These are phyloP conservation scores for Mortierella sp. DNA, from an alignment of 371 early-diverging fungal species.

Conservation along the genomic window DNA sequence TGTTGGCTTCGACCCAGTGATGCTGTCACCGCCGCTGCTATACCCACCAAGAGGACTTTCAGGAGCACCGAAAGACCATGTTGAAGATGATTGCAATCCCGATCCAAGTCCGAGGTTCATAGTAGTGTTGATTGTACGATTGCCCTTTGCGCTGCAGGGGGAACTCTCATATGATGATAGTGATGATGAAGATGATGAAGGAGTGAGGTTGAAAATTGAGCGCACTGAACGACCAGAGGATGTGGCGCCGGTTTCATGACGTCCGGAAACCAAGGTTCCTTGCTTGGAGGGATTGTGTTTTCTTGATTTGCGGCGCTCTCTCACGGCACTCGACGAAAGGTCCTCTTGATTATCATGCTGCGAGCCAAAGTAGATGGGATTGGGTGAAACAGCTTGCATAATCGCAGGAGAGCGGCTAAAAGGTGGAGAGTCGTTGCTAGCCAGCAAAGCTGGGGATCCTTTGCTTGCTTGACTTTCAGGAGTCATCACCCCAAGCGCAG, in stretches of 20 bases:
- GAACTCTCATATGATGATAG: constrained; percentile 4
- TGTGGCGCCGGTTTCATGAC: not conserved
- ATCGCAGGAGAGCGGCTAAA: constrained; percentile 15
- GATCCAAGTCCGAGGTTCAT: constrained; percentile 15
- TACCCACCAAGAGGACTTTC: constrained; percentile 19
- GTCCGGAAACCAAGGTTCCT: not conserved
- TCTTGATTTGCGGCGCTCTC: constrained; percentile 2
- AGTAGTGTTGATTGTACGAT: not conserved
- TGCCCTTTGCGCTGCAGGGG: not conserved
- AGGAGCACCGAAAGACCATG: constrained; percentile 24
- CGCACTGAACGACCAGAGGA: constrained; percentile 20
- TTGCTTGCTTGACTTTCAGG: constrained; percentile 2
- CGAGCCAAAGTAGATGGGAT: constrained; percentile 23
- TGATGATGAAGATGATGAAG: constrained; percentile 31
- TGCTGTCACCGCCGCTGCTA: constrained; percentile 20
- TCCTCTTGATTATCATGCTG: not conserved
- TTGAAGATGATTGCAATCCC: not conserved
- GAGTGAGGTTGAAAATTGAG: constrained; percentile 15
- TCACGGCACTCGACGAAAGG: not conserved
- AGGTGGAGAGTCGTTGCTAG: not conserved
- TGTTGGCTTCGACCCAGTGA: not conserved
- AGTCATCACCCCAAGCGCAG: constrained; percentile 1
- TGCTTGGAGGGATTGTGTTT: constrained; percentile 10
- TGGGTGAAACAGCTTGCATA: constrained; percentile 42
- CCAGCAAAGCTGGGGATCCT: not conserved